Base-by-base conservation (phyloP, 345 rosid species). In the Turnera subulata region DNA sequence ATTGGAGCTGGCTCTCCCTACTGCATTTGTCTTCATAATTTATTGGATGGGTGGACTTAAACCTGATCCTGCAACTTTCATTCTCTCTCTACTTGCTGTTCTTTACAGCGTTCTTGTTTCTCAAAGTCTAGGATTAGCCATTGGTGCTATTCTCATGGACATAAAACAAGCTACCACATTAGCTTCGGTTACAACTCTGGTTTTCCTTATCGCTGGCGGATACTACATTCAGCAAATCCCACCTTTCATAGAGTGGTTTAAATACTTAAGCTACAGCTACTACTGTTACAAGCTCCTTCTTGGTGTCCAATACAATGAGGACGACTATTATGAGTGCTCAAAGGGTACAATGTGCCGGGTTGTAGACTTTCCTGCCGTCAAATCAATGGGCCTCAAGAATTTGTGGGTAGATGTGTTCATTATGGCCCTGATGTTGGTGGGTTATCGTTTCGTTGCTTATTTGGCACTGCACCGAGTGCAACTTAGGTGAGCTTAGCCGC, bases 31-130 rank as follows among this genome's bases (percentile, higher is more conserved):
- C 37, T 64, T 87, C 84, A 93, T 93, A 74, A 87, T 93, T 49
- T 93, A 93, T 74, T 93, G 99, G 99, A 93, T 93, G 99, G 96
- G 97, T 7, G 99, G 99, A 1, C 97, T 93, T 22, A 93, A 85
- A 63, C 81, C 94, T 12, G 90, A 93, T 64, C 85, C 96, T 1
- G 42, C 59, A 17, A 82, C 96, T 12, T 93, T 93, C 64, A 81
- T 89, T 68, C 80, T 93, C 45, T 87, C 99, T 22, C 75, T 93
- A 29, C 82, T 93, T 9, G 81, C 85, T 2, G 96, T 93, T 55
- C 97, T 93, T 43, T 93, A 89, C 73, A 82, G 78, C 26, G 99
- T 93, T 60, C 89, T 93, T 2, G 99, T 93, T 56, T 85, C 99
- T 13, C 99, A 93, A 65, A 79, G 96, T 63, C 91, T 93, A 3